A percentile compares a stretch with the other conserved stretches of the same genome.
Evolutionary conservation across 2,329 filamentous ascomycete species (phyloP).

Genomic region (Neonectria punicea): DNA sequence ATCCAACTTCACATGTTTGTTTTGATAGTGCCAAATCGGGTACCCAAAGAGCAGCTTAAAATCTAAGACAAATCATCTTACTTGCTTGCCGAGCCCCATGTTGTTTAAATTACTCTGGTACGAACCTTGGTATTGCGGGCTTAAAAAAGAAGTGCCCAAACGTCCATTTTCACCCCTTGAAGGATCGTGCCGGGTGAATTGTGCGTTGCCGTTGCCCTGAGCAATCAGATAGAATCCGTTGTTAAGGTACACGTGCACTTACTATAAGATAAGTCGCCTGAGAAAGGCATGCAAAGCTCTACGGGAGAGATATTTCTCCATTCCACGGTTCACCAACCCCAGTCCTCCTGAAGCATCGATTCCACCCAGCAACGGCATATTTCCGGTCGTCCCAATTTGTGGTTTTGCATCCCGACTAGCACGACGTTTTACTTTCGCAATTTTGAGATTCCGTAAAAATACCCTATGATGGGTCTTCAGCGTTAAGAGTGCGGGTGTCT

Average conservation of each 20-base stretch:
- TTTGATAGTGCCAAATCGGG: neutral
- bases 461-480: neutral
- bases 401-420: neutral
- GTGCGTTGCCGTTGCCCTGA: too few species aligned
- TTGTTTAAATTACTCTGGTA: neutral
- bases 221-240: neutral
- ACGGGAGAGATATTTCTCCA: neutral
- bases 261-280: neutral
- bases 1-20: constrained; percentile 7
- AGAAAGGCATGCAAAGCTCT: neutral
- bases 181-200: too few species aligned
- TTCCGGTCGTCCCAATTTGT: neutral
- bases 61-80: neutral
- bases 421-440: neutral
- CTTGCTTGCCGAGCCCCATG: neutral
- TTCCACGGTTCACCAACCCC: neutral
- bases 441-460: neutral
- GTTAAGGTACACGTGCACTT: neutral
- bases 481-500: neutral
- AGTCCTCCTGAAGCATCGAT: neutral
- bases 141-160: too few species aligned
- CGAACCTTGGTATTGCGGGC: neutral
- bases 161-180: too few species aligned
- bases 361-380: neutral
- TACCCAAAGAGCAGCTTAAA: neutral